These are phyloP conservation scores for Vararia minispora DNA, from an alignment of 768 basidiomycete species.

Conservation along the genomic window DNA sequence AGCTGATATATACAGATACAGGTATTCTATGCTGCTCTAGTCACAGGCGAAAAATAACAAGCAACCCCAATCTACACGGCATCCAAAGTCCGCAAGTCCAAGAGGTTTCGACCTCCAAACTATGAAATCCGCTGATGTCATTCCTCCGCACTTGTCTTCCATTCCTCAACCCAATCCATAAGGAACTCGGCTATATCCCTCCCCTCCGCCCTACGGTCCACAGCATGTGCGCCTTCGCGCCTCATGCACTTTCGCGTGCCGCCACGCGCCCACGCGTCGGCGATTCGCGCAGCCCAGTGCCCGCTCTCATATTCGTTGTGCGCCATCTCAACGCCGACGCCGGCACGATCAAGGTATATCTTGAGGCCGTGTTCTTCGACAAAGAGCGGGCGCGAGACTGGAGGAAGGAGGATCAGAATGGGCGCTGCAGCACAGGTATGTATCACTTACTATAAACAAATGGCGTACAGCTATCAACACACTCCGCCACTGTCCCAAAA, in stretches of 20 bases:
- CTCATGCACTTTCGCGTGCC: slow-evolving; percentile 38
- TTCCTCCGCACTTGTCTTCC: too few species aligned
- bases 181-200: slow-evolving; percentile 35
- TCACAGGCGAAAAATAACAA: too few species aligned
- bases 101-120: too few species aligned
- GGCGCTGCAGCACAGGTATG: neutral
- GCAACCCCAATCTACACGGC: too few species aligned
- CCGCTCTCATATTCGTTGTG: slow-evolving; percentile 60
- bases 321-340: slow-evolving; percentile 58
- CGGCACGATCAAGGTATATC: slow-evolving; percentile 48
- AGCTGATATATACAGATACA: too few species aligned
- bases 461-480: slow-evolving; percentile 64
- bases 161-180: slow-evolving; percentile 36
- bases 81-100: too few species aligned
- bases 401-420: neutral
- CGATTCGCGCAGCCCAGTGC: slow-evolving; percentile 52
- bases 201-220: slow-evolving; percentile 31
- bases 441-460: slow-evolving; percentile 58
- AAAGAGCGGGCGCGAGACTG: slow-evolving; percentile 70
- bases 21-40: too few species aligned
- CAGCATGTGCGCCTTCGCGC: slow-evolving; percentile 26
- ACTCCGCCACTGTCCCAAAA: slow-evolving; percentile 75
- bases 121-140: too few species aligned
- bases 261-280: slow-evolving; percentile 47
- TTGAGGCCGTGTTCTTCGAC: slow-evolving; percentile 73